Conservation (phyloP, 495 filamentous ascomycete genomes). For the Pyronema domesticum region DNA sequence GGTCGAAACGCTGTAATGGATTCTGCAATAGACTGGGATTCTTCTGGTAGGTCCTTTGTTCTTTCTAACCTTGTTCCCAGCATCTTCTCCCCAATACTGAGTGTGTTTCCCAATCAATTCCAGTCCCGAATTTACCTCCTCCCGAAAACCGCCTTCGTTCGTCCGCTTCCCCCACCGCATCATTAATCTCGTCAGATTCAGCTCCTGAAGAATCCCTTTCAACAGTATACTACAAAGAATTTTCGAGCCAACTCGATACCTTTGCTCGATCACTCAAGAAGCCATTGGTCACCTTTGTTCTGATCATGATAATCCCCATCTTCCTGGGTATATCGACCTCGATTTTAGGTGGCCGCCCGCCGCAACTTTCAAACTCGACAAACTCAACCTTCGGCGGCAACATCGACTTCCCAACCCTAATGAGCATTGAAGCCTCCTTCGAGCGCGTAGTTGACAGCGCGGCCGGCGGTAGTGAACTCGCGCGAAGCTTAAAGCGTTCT, state of each 20-base stretch:
- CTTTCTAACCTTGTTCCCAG: neutral
- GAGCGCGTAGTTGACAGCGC: conserved; percentile 25
- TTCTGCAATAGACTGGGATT: too few species aligned
- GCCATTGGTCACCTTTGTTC: conserved; percentile 18
- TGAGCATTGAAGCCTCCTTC: conserved; percentile 24
- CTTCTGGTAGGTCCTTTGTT: neutral
- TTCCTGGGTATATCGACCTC: conserved; percentile 12
- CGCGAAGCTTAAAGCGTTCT: conserved; percentile 22
- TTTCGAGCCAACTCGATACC: conserved; percentile 20
- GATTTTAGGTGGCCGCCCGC: conserved; percentile 2
- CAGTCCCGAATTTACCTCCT: conserved; percentile 4
- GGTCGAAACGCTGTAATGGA: too few species aligned
- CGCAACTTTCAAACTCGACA: conserved; percentile 2
- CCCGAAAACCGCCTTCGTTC: conserved; percentile 6
- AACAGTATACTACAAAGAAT: conserved; percentile 22
- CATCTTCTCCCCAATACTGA: conserved; percentile 7
- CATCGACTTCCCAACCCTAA: conserved; percentile 23
- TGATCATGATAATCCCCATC: conserved; percentile 16
- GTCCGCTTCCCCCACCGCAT: neutral
- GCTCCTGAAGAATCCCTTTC: conserved; percentile 16
- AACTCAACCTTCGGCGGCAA: conserved; percentile 12
- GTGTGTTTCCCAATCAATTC: conserved; percentile 11
- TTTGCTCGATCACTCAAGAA: conserved; percentile 19
- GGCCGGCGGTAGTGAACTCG: conserved; percentile 22
- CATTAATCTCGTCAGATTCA: neutral